These are phyloP conservation scores for Arachis stenosperma DNA, from an alignment of 306 rosid genomes.

Conservation along the genomic window DNA sequence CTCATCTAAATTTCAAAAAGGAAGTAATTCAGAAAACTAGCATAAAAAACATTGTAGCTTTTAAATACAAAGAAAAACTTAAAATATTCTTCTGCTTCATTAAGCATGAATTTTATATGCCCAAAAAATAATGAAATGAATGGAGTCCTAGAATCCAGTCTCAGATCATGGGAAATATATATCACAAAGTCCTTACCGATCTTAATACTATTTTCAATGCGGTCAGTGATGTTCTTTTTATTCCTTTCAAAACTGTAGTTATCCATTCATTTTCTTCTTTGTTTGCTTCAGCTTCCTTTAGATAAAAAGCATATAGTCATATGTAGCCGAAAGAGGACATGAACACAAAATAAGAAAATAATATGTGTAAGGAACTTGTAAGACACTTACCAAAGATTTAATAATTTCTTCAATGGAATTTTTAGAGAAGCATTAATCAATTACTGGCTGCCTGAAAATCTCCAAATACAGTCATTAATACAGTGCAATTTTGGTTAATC, in stretches of 20 bases:
- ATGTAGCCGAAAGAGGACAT: constrained; percentile 17
- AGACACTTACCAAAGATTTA: constrained; percentile 64
- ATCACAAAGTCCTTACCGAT: constrained; percentile 63
- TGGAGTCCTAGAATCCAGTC: constrained; percentile 5
- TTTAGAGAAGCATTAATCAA: constrained; percentile 83
- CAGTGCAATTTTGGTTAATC: background rate
- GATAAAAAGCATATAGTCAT: constrained; percentile 27
- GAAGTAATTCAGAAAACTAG: background rate
- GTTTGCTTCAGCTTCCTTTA: constrained; percentile 73
- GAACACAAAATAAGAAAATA: constrained; percentile 5
- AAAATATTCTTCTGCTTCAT: background rate
- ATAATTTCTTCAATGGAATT: constrained; percentile 74
- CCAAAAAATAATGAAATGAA: constrained; percentile 3
- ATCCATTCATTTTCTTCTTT: constrained; percentile 89
- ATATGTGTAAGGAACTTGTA: constrained; percentile 8
- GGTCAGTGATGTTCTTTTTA: constrained; percentile 86
- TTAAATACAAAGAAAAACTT: background rate
- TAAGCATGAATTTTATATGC: background rate
- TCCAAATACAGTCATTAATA: constrained; percentile 28
- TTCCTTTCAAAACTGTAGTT: constrained; percentile 62
- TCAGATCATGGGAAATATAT: constrained; percentile 12
- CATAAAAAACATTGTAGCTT: background rate
- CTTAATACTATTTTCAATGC: constrained; percentile 71
- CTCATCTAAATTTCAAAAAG: background rate
- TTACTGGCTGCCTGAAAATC: constrained; percentile 67